Percentiles rank a stretch among this genome's conserved stretches.
Conservation (phyloP, 805 yeast species). For the Saccharomycopsis fibuligera region DNA sequence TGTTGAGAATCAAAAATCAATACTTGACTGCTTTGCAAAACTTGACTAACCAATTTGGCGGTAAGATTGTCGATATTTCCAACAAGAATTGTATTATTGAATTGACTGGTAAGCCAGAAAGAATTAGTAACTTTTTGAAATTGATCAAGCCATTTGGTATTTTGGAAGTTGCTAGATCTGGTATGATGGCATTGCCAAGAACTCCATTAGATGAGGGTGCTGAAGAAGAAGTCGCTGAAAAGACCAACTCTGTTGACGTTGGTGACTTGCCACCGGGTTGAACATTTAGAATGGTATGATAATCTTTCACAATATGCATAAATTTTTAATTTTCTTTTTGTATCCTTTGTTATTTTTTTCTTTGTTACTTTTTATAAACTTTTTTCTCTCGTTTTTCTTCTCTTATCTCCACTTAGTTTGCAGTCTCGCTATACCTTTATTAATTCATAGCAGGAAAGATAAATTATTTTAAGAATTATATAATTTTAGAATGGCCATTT, state of each 20-base stretch:
- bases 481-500: too few species aligned
- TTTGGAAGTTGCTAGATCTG: conserved; percentile 92
- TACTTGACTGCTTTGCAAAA: conserved; percentile 81
- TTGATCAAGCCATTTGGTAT: conserved; percentile 94
- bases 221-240: conserved; percentile 44
- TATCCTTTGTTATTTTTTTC: background rate
- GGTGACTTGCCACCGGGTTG: conserved; percentile 95
- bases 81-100: conserved; percentile 93
- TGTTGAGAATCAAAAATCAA: conserved; percentile 86
- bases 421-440: too few species aligned
- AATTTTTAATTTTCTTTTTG: background rate
- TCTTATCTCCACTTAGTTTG: background rate
- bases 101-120: conserved; percentile 86
- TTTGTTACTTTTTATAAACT: background rate
- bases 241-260: conserved; percentile 72
- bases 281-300: conserved; percentile 14
- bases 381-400: background rate
- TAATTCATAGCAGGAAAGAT: background rate
- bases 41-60: conserved; percentile 83
- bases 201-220: conserved; percentile 68
- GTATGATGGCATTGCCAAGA: conserved; percentile 98
- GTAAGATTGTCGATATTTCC: conserved; percentile 84
- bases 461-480: too few species aligned
- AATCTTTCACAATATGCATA: too few species aligned
- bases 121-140: conserved; percentile 80